A percentile compares a stretch with the other conserved stretches of the same genome.
phyloP scores from a whole-genome alignment of 305 asterid species.

The Fraxinus albicans region DNA sequence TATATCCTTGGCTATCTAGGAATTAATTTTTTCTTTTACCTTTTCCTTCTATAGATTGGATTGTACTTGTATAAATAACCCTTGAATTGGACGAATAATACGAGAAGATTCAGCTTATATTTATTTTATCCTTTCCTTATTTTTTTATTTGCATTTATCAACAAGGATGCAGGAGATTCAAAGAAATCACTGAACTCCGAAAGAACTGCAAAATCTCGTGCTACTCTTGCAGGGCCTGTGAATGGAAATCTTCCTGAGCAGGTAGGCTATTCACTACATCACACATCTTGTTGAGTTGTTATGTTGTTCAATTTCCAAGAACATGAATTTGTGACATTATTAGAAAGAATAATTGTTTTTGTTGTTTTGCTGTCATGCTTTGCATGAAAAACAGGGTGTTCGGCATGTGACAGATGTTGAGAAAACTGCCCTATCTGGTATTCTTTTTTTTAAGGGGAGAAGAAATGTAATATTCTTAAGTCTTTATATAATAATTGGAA shows the following conservation, averaged over 20 bases:
- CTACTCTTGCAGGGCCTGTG: constrained; percentile 57
- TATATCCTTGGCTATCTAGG: not conserved
- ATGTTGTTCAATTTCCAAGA: not conserved
- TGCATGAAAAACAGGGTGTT: constrained; percentile 44
- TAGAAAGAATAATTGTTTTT: not conserved
- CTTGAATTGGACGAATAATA: not conserved
- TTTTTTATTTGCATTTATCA: constrained; percentile 21
- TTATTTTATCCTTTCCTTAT: not conserved
- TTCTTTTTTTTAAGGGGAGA: not conserved
- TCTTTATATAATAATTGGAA: not conserved
- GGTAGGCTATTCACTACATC: constrained; percentile 37
- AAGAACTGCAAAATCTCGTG: constrained; percentile 60
- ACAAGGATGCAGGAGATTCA: constrained; percentile 64
- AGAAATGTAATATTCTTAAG: not conserved
- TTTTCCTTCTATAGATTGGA: not conserved
- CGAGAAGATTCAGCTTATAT: not conserved
- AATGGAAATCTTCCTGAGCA: constrained; percentile 87
- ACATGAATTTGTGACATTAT: not conserved
- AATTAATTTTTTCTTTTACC: not conserved
- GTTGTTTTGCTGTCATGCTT: not conserved
- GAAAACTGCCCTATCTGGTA: constrained; percentile 60
- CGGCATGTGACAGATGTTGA: constrained; percentile 64
- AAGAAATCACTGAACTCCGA: constrained; percentile 68
- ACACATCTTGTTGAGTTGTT: not conserved
- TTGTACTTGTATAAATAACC: not conserved